Conservation (phyloP, 78 protist genomes). For the Planoprotostelium fungivorum region DNA sequence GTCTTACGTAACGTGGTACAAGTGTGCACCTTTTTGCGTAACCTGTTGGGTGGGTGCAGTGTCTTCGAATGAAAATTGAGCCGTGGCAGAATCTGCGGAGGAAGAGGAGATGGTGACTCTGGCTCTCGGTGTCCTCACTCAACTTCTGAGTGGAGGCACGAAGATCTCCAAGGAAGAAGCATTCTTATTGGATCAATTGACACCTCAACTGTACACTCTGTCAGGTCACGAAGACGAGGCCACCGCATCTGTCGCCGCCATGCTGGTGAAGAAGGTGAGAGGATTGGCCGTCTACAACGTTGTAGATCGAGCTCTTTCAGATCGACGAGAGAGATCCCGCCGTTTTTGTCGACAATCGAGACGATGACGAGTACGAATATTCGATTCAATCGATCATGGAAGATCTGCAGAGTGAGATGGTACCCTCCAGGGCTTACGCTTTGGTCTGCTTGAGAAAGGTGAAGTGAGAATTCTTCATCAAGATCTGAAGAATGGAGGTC, state of each 20-base stretch:
- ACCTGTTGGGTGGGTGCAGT: not conserved
- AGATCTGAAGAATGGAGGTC: not conserved
- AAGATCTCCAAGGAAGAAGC: conserved; percentile 53
- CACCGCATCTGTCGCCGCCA: not conserved
- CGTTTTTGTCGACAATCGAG: not conserved
- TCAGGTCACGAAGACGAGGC: not conserved
- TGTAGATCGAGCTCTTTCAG: not conserved
- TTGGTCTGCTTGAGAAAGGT: not conserved
- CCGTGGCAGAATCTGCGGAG: conserved; percentile 3
- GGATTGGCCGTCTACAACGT: not conserved
- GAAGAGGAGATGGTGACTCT: conserved; percentile 28
- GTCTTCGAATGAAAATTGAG: not conserved
- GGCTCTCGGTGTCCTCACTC: conserved; percentile 24
- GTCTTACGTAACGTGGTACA: conserved; percentile 43
- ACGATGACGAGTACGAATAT: not conserved
- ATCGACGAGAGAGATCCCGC: not conserved
- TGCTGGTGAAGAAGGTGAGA: not conserved
- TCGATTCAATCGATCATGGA: not conserved
- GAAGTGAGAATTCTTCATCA: not conserved
- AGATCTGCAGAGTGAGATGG: not conserved
- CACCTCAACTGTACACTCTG: conserved; percentile 8
- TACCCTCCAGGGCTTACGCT: not conserved
- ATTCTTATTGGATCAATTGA: conserved; percentile 24
- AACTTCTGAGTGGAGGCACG: conserved; percentile 27
- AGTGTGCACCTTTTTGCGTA: conserved; percentile 26